Evolutionary conservation across 495 filamentous ascomycete species (phyloP), one percentile per base, ranked within the genome.

Genomic region (Xylaria nigripes): DNA sequence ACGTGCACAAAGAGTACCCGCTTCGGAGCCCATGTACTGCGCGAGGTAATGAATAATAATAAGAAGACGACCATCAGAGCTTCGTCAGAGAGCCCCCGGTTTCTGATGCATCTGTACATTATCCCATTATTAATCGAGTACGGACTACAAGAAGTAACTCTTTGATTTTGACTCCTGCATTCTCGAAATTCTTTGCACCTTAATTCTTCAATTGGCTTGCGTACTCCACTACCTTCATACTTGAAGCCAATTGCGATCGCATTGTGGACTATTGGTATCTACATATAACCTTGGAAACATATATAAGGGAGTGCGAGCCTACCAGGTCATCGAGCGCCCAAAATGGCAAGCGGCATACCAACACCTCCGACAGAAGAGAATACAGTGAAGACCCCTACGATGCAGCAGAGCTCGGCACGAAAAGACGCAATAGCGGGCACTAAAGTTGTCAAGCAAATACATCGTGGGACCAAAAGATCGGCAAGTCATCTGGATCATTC

Each of bases 351-450:
- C 34, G 61, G 71, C 49, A 64, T 74, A 61, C 72, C 73, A 29
- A 73, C 73, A 51, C 72, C 72, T 57, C 73, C 73, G 22, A 69
- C 66, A 45, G 73, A 76, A 65, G 72, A 74, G n/a, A 63, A 58
- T 54, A 62, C 61, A 51, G 59, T 60, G 59, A 72, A 68, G 54
- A 48, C 55, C 9, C 57, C 59, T 22, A 42, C 63, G 44, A 50
- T n/a, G n/a, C 32, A 30, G 27, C 10, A 30, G 27, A 30, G 27
- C 27, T 10, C 27, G 10, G 10, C 27, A 30, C 56, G 59, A 48
- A 62, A 59, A 40, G 59, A 25, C 54, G 57, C 62, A 44, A 45
- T 50, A 27, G 55, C 59, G 25, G 61, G 57, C 57, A 62, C 57
- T 38, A 69, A 69, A 36, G 52, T 58, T 38, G 62, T 62, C 27